Base-by-base conservation (phyloP, 305 asterid species). In the Fraxinus velutina region DNA sequence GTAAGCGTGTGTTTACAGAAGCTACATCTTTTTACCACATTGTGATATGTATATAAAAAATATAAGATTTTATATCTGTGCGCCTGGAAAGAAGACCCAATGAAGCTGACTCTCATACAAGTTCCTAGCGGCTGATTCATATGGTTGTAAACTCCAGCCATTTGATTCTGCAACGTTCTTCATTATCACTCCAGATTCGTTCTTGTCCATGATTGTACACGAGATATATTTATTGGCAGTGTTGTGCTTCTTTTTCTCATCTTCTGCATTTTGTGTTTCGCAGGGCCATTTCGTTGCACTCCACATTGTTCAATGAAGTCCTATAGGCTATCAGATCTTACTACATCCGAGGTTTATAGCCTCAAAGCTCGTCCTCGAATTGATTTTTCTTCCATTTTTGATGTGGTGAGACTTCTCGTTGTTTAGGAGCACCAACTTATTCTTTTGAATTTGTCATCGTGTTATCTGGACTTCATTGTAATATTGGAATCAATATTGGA, bases 361-460 rank as follows among this genome's bases (percentile, higher is more conserved):
- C 98, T 96, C 80, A 93, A 92, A 87, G 87, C 92, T 86, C 99
- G 99, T 34, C 98, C 98, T 27, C 94, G 97, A 34, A 92, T 96
- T 81, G 97, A 94, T 83, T 96, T 96, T 82, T 81, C 92, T 82
- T 94, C 98, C 39, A 91, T 94, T 84, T 96, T 96, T 82, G 73
- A 83, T 83, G 89, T 89, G 89, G 99, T 92, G 89, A 92, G 97
- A 74, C 73, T 73, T 82, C n/a, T 47, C 76, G 72, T 52, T 85
- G 55, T 17, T 60, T 30, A 52, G 78, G 29, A 7, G 22, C 77
- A 17, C 33, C 22, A 22, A 60, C 19, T 62, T 83, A 0, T 73
- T 22, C 22, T 60, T 52, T 85, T 33, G 22, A 78, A n/a, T 75
- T 22, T 39, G 19, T 9, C 29, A 34, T 52, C 64, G 1, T 34